These are phyloP conservation scores for Alternaria gansuensis DNA, from an alignment of 2,329 filamentous ascomycete genomes.

Conservation along the genomic window DNA sequence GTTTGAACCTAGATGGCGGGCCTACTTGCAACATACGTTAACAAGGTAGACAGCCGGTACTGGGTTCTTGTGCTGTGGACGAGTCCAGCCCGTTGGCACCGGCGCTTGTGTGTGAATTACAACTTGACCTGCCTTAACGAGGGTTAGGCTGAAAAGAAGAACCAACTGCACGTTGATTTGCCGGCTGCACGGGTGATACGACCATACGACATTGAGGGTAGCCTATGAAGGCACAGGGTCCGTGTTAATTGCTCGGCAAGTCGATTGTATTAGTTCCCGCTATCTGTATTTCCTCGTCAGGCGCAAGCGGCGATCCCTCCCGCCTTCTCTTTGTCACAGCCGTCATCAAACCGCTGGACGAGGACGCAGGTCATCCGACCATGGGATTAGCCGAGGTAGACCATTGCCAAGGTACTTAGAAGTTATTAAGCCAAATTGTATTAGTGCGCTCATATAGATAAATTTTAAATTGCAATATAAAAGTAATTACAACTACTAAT, in stretches of 20 bases:
- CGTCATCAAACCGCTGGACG: conserved; percentile 9
- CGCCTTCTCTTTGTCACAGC: conserved; percentile 18
- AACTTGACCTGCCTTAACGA: conserved; percentile 10
- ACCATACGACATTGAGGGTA: conserved; percentile 8
- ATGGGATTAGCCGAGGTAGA: too few relatives aligned
- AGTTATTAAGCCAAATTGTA: too few relatives aligned
- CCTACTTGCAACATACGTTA: neutral
- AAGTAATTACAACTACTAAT: too few relatives aligned
- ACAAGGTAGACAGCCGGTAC: neutral
- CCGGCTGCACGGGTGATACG: conserved; percentile 15
- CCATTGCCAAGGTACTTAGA: too few relatives aligned
- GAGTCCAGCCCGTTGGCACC: neutral
- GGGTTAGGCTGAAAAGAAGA: conserved; percentile 3
- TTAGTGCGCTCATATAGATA: too few relatives aligned
- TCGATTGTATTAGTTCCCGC: neutral
- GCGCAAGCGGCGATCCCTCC: conserved; percentile 16
- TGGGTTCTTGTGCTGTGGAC: neutral
- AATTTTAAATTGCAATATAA: too few relatives aligned
- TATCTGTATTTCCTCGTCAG: conserved; percentile 10
- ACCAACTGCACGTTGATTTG: conserved; percentile 15
- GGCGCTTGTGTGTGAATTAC: conserved; percentile 8
- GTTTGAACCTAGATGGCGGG: neutral
- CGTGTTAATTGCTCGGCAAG: neutral
- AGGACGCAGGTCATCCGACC: too few relatives aligned
- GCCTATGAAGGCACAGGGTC: conserved; percentile 3